Evolutionary conservation across 495 filamentous ascomycete species (phyloP), one percentile per base, ranked within the genome.

Genomic region (Aspergillus hancockii): DNA sequence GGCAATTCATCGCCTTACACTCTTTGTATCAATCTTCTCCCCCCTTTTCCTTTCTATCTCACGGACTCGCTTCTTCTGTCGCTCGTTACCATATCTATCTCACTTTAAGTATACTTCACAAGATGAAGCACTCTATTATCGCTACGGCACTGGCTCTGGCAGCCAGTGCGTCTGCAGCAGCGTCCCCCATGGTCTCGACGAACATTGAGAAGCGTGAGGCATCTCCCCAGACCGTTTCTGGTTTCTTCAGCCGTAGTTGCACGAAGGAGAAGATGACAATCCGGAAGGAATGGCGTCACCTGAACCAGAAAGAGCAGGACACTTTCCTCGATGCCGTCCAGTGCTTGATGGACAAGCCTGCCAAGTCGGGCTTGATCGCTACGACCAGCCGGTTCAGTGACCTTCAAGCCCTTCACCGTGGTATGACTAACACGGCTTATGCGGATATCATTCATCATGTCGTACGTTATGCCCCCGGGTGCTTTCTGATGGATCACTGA

Each of bases 251-350:
- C 46, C 34, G 40, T 18, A 55, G 4, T 0, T 66, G 55, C 31
- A 57, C 52, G 4, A 34, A 55, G 19, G 53, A 62, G 38, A 63
- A 59, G 34, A 54, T 61, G 58, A 58, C 64, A 21, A 57, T 65
- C 40, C 64, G 70, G 43, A 67, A 59, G 51, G 72, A 76, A 65
- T 76, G 71, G 72, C 64, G 75, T 55, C 61, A 60, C 5, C 60
- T 79, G 32, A 64, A 64, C 43, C 52, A 22, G 31, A 21, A 22
- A 10, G 41, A 72, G 55, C 67, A 72, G 46, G 46, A 25, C 1
- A 43, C 64, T 1, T 74, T 69, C 49, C 52, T 73, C n/a, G 53
- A 55, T 16, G 62, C 71, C 9, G 67, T 66, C 4, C 51, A 58
- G 19, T 73, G 71, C 53, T 52, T 73, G 40, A 58, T 54, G 22